A percentile compares a stretch with the other conserved stretches of the same genome.
Evolutionary conservation across 2,329 filamentous ascomycete species (phyloP).

Genomic region (Aspergillus tanneri): DNA sequence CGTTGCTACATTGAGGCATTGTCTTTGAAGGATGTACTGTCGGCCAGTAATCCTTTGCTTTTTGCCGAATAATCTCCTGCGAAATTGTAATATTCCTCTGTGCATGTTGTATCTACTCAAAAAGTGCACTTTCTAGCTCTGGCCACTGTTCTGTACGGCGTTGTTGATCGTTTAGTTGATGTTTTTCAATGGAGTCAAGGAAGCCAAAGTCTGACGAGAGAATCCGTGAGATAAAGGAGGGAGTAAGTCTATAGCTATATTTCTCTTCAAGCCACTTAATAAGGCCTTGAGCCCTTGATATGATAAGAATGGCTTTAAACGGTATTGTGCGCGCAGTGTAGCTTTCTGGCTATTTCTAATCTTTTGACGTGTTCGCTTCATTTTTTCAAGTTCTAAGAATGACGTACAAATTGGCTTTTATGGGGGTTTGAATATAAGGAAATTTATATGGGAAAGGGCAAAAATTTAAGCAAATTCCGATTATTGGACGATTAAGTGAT

Average conservation of each 20-base stretch:
- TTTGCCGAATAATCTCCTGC: neutral
- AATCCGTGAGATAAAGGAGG: neutral
- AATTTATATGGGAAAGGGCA: no score
- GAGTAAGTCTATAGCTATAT: neutral
- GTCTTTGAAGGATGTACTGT: neutral
- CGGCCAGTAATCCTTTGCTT: neutral
- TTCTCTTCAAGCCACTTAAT: neutral
- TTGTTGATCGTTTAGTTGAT: neutral
- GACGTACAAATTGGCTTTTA: no score
- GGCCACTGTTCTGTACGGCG: neutral
- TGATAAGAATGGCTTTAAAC: no score
- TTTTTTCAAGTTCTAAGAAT: no score
- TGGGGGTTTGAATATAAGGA: no score
- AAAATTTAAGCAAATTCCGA: no score
- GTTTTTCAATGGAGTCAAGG: neutral
- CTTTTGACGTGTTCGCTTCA: no score
- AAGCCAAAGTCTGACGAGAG: neutral
- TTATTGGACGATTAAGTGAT: no score
- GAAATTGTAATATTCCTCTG: neutral
- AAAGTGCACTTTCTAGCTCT: neutral
- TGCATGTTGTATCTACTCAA: neutral
- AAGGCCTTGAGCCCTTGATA: no score
- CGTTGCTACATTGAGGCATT: slow-evolving; percentile 1
- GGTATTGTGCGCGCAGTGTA: no score
- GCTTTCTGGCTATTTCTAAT: no score